Conservation (phyloP, 495 filamentous ascomycete species). For the Penicillium dipodomyicola region DNA sequence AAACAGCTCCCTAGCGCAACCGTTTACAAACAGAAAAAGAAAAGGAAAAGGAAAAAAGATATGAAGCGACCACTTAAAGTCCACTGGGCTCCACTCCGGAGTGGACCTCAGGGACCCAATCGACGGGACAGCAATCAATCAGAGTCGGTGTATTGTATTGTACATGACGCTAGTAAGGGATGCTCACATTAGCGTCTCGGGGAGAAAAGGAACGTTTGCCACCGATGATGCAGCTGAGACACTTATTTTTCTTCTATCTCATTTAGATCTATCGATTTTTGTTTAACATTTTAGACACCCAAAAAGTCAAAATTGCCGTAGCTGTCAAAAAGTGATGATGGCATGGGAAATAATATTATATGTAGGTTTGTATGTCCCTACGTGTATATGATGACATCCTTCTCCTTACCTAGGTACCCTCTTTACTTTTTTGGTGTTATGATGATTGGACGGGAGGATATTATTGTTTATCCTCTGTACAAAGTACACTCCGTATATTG, state of each 20-base stretch:
- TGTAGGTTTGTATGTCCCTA: not conserved
- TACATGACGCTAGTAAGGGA: conserved; percentile 23
- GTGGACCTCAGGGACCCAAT: conserved; percentile 23
- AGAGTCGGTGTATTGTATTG: conserved; percentile 3
- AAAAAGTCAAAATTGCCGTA: not conserved
- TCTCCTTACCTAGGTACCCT: not conserved
- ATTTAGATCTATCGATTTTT: conserved; percentile 2
- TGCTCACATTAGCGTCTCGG: conserved; percentile 25
- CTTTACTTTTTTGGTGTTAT: not conserved
- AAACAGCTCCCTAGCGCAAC: conserved; percentile 41
- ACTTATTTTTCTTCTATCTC: conserved; percentile 4
- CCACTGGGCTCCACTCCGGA: not conserved
- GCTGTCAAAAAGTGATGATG: conserved; percentile 17
- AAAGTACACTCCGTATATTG: not conserved
- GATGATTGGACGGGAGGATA: not conserved
- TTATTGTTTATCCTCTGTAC: not conserved
- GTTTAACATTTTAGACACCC: no score
- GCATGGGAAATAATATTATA: conserved; percentile 6
- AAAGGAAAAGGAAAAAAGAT: conserved; percentile 4
- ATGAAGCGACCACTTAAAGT: conserved; percentile 13
- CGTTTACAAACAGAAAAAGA: conserved; percentile 28
- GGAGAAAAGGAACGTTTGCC: conserved; percentile 24
- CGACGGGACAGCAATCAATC: conserved; percentile 13
- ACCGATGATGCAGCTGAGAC: conserved; percentile 16
- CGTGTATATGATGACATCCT: conserved; percentile 25